Evolutionary conservation across 140 eudicot genomes (phyloP), one percentile per base, ranked within the genome.

Genomic region (Senecio squalidus): DNA sequence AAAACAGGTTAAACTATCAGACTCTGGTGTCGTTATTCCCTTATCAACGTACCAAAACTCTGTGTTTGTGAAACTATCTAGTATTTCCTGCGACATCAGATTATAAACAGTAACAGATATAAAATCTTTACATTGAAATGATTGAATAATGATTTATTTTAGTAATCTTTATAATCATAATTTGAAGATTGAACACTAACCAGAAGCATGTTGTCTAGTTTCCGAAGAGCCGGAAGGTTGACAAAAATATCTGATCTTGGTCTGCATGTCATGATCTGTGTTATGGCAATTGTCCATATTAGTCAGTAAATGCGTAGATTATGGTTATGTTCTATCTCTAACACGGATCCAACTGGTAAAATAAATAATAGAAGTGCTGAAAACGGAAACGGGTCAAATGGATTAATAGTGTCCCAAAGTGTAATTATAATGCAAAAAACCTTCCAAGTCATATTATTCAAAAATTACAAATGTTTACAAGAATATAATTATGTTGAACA

Each of bases 11-110:
- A 90, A 82, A 5, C 90, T 81, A 70, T 83, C 84, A 24, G 77
- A 81, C 39, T 85, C 94, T 6, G 95, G 66, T 39, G 90, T 75
- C 26, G 81, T 49, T 44, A 93, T 66, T 21, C 96, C 99, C 73
- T 93, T 85, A 72, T 93, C 99, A 43, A 93, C 92, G 16, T 93
- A 93, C 99, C 99, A 93, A 45, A 84, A 93, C 51, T 93, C 99
- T 2, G 85, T 78, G 40, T 70, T 74, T 7, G 72, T 78, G 64
- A 93, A 93, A 62, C 95, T 82, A 75, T 88, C 95, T 29, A 93
- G 71, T 72, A 93, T 80, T 9, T 81, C 99, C 96, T 93, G 91
- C 31, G 21, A 60, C 26, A 52, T 18, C 25, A 11, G 31, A 31
- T 33, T 36, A 74, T 40, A 54, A 45, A 25, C 25, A 52, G n/a